Base-by-base conservation (phyloP, 2,329 filamentous ascomycete species). In the Tolypocladium inflatum region DNA sequence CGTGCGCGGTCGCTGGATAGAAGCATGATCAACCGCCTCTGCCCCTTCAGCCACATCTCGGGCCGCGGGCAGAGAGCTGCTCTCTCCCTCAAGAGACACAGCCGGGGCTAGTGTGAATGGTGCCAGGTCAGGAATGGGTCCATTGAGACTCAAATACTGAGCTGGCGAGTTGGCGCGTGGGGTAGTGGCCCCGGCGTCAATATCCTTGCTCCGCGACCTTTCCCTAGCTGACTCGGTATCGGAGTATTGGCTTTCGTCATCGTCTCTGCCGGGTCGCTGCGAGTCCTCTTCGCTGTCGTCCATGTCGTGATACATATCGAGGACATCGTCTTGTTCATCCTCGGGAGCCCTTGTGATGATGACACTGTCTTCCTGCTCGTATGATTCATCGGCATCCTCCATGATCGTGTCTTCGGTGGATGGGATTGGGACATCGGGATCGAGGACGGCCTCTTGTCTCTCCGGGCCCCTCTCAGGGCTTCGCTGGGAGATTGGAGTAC, bases 391-490 rank as follows among this genome's bases (percentile, higher is more conserved):
- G 10, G 73, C 72, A 41, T 84, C 81, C n/a, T 81, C 79, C 48
- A 84, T 70, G 43, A 84, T 76, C 2, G 81, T 83, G 63, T 85
- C 85, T 72, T 97, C 93, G 17, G 91, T 87, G 41, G 90, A 95
- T 23, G 90, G 92, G 64, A 97, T 90, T 0, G 93, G 90, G 45
- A 94, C 83, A 70, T 97, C 93, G 8, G 93, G 93, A 69, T 97
- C 91, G 60, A 91, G 80, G 38, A 52, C 3, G 19, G 50, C 54
- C 33, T 58, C 42, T 19, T 48, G 43, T 9, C 33, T 57, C 54
- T 55, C 38, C 2, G 65, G 68, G 57, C 74, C 79, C n/a, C 76
- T 80, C 60, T 83, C 78, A 15, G 83, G 80, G 63, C 75, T 85
- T 9, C 42, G 30, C 3, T 43, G 19, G 35, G 43, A 35, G 15